Conservation (phyloP, 2,329 filamentous ascomycete genomes). For the Aspergillus aculeatinus region DNA sequence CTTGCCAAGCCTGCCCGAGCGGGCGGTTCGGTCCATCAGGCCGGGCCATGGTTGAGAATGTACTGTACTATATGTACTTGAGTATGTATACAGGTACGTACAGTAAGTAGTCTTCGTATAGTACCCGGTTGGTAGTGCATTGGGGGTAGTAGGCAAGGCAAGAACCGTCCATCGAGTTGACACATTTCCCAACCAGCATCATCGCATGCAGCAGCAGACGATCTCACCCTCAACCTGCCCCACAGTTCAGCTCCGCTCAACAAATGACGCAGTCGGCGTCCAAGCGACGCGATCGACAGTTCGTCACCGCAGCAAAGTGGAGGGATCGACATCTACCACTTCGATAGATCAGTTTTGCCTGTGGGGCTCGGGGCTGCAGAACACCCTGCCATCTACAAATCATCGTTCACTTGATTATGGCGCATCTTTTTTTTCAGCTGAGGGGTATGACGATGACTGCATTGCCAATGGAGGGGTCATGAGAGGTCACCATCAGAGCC, state of each 20-base stretch:
- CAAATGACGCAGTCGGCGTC: background rate
- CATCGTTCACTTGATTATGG: background rate
- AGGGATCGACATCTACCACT: too few relatives aligned
- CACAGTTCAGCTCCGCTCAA: constrained; percentile 5
- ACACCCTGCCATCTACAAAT: background rate
- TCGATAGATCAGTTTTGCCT: background rate
- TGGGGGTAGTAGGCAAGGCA: too few relatives aligned
- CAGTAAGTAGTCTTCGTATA: too few relatives aligned
- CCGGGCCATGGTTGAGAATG: too few relatives aligned
- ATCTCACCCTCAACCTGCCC: background rate
- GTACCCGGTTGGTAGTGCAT: too few relatives aligned
- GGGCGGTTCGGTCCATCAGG: background rate
- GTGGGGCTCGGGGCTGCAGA: background rate
- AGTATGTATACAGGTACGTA: too few relatives aligned
- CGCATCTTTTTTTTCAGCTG: background rate
- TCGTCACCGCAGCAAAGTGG: background rate
- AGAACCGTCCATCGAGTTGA: too few relatives aligned
- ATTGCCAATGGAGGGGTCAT: background rate
- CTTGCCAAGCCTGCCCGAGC: background rate
- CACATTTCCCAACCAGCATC: too few relatives aligned
- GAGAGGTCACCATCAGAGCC: background rate
- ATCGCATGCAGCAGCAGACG: too few relatives aligned
- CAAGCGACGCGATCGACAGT: constrained; percentile 1
- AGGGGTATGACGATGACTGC: background rate
- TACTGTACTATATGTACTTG: too few relatives aligned